Conservation (phyloP, 75 land plant genomes). For the Sequoia sempervirens region DNA sequence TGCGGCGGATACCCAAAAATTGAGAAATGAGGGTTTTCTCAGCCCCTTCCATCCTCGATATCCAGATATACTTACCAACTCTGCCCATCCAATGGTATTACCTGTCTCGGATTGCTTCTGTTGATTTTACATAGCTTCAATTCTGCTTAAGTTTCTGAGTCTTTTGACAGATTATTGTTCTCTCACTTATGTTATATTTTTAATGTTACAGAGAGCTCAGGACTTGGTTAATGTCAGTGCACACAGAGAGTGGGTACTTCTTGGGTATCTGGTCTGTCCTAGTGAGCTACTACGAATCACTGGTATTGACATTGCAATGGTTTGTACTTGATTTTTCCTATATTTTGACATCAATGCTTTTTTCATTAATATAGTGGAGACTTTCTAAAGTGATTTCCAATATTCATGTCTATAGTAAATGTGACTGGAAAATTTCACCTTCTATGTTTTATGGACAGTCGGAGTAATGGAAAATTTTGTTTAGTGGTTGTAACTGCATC, state of each 20-base stretch:
- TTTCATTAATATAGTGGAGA: conserved; percentile 7
- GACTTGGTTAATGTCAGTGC: conserved; percentile 85
- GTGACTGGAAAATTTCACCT: neutral
- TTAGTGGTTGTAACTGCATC: neutral
- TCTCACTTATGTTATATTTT: neutral
- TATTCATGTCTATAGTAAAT: neutral
- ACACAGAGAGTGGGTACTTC: conserved; percentile 90
- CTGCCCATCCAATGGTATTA: conserved; percentile 96
- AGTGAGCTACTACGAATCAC: conserved; percentile 92
- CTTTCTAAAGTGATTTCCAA: neutral
- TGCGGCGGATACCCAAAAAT: conserved; percentile 83
- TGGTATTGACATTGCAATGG: conserved; percentile 95
- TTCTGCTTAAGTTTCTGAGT: neutral
- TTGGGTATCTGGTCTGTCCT: conserved; percentile 99
- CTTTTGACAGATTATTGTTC: neutral
- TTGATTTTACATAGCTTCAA: neutral
- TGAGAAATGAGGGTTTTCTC: conserved; percentile 95
- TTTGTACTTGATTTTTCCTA: conserved; percentile 14
- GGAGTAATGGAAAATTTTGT: neutral
- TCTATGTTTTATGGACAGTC: neutral
- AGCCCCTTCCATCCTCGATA: conserved; percentile 99
- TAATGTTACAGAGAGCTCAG: conserved; percentile 86
- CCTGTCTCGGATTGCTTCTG: neutral
- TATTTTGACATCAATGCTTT: conserved; percentile 1
- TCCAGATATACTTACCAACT: conserved; percentile 98